Conservation (phyloP, 2,329 filamentous ascomycete species). For the Cadophora malorum region DNA sequence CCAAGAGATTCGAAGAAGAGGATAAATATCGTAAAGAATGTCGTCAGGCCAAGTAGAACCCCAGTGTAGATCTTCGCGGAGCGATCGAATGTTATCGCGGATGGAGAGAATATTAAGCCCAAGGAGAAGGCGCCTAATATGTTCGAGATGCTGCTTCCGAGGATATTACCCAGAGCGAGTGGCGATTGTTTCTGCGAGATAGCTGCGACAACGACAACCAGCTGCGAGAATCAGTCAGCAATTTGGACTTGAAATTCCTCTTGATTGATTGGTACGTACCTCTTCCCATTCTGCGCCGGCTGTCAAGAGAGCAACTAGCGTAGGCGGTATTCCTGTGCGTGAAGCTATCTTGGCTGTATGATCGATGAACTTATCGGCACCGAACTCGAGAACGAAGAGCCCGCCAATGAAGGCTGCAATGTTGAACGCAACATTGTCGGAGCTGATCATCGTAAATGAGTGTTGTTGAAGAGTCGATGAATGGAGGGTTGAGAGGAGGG, state of each 20-base stretch:
- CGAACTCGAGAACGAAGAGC: constrained; percentile 57
- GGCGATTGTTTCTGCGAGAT: constrained; percentile 53
- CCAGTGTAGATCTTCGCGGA: constrained; percentile 56
- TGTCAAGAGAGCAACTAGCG: constrained; percentile 57
- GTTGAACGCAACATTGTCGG: constrained; percentile 47
- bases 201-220: constrained; percentile 56
- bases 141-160: constrained; percentile 61
- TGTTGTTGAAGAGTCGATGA: not conserved
- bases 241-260: not conserved
- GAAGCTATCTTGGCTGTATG: constrained; percentile 56
- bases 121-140: constrained; percentile 62
- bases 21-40: constrained; percentile 46
- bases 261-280: constrained; percentile 43
- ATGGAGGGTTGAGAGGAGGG: constrained; percentile 10
- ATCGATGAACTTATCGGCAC: constrained; percentile 59
- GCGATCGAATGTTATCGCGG: constrained; percentile 51
- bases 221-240: constrained; percentile 42
- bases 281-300: constrained; percentile 63
- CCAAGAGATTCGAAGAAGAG: constrained; percentile 45
- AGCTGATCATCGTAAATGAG: constrained; percentile 30
- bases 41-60: constrained; percentile 51
- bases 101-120: constrained; percentile 53
- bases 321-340: constrained; percentile 53
- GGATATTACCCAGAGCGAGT: constrained; percentile 59
- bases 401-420: constrained; percentile 51